These are phyloP conservation scores for Zymoseptoria tritici DNA, from an alignment of 2,329 filamentous ascomycete genomes.

Conservation along the genomic window DNA sequence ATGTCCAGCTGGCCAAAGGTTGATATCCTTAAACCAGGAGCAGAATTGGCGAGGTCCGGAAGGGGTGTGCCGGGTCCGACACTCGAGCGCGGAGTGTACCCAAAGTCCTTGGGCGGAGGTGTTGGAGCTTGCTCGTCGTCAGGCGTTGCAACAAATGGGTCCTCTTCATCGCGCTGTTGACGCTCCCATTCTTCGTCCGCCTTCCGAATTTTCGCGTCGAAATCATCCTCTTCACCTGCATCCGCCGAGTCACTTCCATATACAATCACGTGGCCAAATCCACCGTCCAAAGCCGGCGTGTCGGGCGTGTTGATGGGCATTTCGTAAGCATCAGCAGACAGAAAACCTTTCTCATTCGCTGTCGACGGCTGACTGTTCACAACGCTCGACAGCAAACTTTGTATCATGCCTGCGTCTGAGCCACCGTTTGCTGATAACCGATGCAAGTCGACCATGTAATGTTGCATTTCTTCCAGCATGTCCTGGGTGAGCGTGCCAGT, in stretches of 20 bases:
- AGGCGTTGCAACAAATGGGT: slow-evolving; percentile 12
- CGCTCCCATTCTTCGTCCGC: slow-evolving; percentile 28
- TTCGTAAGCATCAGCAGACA: slow-evolving; percentile 20
- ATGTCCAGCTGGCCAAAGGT: slow-evolving; percentile 28
- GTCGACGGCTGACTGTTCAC: slow-evolving; percentile 6
- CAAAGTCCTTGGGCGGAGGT: slow-evolving; percentile 38
- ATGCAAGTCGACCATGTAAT: slow-evolving; percentile 26
- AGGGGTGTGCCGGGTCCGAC: slow-evolving; percentile 20
- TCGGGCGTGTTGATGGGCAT: slow-evolving; percentile 27
- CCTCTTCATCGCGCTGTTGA: slow-evolving; percentile 21
- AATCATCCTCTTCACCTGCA: slow-evolving; percentile 23
- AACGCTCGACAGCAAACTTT: slow-evolving; percentile 30
- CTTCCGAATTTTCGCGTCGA: slow-evolving; percentile 24
- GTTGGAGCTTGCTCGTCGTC: slow-evolving; percentile 32
- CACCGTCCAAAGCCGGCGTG: slow-evolving; percentile 23
- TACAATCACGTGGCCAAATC: slow-evolving; percentile 27
- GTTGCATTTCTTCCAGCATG: slow-evolving; percentile 28
- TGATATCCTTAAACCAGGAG: slow-evolving; percentile 24
- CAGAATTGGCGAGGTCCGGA: slow-evolving; percentile 9
- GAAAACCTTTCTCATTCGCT: slow-evolving; percentile 12
- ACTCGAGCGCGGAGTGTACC: slow-evolving; percentile 31
- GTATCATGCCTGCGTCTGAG: slow-evolving; percentile 29
- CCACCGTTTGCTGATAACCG: slow-evolving; percentile 28
- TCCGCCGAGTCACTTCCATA: slow-evolving; percentile 15
- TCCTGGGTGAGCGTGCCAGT: slow-evolving; percentile 26